Evolutionary conservation across 1,284 basidiomycete species (phyloP), one percentile per base, ranked within the genome.

Genomic region (Boletus austroedulis): DNA sequence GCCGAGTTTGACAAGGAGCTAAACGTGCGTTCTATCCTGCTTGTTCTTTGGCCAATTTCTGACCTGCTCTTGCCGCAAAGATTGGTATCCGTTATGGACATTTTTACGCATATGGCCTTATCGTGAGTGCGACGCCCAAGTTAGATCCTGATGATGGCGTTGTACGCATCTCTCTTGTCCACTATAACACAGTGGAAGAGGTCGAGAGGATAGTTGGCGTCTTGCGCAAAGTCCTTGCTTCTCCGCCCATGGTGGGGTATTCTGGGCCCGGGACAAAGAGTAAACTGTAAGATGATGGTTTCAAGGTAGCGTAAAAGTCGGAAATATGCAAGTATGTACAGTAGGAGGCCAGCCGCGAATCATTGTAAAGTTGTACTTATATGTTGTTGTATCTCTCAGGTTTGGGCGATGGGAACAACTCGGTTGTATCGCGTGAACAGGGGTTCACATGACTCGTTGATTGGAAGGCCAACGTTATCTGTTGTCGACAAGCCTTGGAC

Each of bases 61-160:
- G 17, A 19, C 51, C 24, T n/a, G 15, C 4, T 1, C 36, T n/a
- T n/a, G n/a, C n/a, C 54, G 19, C 28, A 43, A 52, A 90, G 89
- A 80, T 90, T 50, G 89, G 89, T 0, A 87, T 91, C 51, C 85
- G 88, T 17, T 89, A 82, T 58, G 90, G 90, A 1, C 86, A 92
- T 68, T 91, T 89, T 69, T 92, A 92, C 66, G 88, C 90, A 5
- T 89, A 88, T 67, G 82, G 81, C 1, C 74, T 92, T 15, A 74
- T 90, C 11, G 75, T 79, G 9, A 71, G 74, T 36, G 73, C 89
- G 8, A 66, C 66, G 32, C 86, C 85, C 7, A 82, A 80, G 61
- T 60, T 87, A 44, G 82, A 87, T 62, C 66, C 77, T 3, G 76
- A 80, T 2, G 89, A 91, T 63, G 89, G 84, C 0, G 84, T 90